Evolutionary conservation across 306 rosid species (phyloP).

Genomic region (peach (Prunus persica)): DNA sequence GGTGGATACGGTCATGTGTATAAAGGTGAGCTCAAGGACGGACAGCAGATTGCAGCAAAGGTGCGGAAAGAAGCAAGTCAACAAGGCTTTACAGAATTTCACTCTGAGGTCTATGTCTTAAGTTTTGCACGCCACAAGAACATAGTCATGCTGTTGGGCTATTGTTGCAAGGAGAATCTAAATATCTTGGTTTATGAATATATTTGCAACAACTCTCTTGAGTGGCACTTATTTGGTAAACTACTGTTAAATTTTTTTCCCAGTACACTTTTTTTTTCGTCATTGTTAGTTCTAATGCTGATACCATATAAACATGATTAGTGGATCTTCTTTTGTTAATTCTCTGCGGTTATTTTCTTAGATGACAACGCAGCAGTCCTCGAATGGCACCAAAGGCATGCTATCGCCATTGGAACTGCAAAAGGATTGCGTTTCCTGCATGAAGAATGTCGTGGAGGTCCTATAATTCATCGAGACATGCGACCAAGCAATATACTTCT

Average conservation of each 20-base stretch:
- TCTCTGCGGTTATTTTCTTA: constrained; percentile 12
- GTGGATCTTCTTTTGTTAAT: background rate
- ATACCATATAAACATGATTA: background rate
- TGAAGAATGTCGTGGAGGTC: constrained; percentile 90
- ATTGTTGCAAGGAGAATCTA: constrained; percentile 68
- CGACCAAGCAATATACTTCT: constrained; percentile 87
- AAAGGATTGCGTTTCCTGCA: constrained; percentile 88
- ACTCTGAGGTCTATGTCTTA: constrained; percentile 73
- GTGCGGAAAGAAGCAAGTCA: constrained; percentile 72
- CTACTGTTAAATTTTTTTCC: constrained; percentile 1
- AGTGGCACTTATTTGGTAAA: constrained; percentile 86
- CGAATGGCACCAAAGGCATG: constrained; percentile 73
- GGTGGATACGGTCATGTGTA: constrained; percentile 84
- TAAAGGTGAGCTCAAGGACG: constrained; percentile 64
- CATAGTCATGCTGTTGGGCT: constrained; percentile 85
- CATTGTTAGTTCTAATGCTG: background rate
- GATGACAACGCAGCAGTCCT: constrained; percentile 53
- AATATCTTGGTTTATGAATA: constrained; percentile 81
- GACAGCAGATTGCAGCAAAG: constrained; percentile 81
- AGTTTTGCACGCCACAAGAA: constrained; percentile 91
- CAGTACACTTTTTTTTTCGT: background rate
- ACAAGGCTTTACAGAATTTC: constrained; percentile 78
- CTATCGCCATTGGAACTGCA: constrained; percentile 84
- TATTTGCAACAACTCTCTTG: constrained; percentile 76
- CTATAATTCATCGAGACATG: constrained; percentile 81